Evolutionary conservation across 2,329 filamentous ascomycete species (phyloP), one percentile per base, ranked within the genome.

Genomic region (Hypoxylon sp.): DNA sequence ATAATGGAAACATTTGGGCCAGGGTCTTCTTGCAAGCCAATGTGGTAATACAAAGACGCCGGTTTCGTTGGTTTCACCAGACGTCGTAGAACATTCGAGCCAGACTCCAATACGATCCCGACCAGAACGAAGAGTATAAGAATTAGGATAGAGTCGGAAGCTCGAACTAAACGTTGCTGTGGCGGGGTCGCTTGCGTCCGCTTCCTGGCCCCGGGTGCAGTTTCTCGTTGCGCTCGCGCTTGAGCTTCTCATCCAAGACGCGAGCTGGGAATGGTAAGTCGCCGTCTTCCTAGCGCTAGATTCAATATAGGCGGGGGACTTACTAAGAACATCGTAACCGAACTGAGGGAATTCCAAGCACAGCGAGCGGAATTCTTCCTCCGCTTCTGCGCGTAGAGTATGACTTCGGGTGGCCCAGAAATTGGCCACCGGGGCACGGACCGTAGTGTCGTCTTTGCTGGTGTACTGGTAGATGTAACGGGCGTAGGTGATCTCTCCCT

Each of bases 261-360:
- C 87, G 87, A 14, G 87, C 87, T 90, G 74, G 48, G 25, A 17
- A 41, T 51, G n/a, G 45, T 53, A 36, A 67, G 68, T 34, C 19
- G 17, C 6, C 14, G 10, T 30, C 10, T 45, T 50, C 7, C 5
- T 14, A n/a, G 76, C 69, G 75, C 58, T 38, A 58, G 11, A 28
- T 21, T 28, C 13, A 4, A 9, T 9, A 9, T 17, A 48, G 28
- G 21, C 19, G 23, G n/a, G 51, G 23, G 60, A 82, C 86, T 72
- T 84, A 93, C 89, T 94, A 66, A 98, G 87, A 61, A 98, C 92
- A 79, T 98, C 94, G 82, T 94, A 98, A 76, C 92, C 92, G 78
- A 98, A 98, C 77, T 97, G 91, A 17, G 94, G 94, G 78, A 90
- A 94, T 81, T 97, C 92, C 78, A 97, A 82, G 82, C 94, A 97